Conservation (phyloP, 306 rosid species). For the Malus fusca region DNA sequence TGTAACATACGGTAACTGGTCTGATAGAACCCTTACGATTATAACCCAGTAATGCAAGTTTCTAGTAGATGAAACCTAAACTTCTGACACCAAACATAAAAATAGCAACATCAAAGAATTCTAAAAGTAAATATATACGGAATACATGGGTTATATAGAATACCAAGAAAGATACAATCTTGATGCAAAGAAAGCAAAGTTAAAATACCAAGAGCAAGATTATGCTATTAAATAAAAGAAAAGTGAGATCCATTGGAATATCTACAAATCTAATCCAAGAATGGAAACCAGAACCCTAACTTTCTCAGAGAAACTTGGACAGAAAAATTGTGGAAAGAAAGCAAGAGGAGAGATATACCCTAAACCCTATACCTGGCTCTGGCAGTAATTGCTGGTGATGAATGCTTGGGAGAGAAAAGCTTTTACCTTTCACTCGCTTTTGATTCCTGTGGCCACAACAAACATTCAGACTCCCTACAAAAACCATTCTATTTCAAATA, state of each 20-base stretch:
- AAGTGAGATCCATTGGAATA: no score
- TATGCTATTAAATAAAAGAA: neutral
- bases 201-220: neutral
- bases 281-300: neutral
- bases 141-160: neutral
- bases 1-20: neutral
- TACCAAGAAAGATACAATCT: neutral
- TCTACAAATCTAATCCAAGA: no score
- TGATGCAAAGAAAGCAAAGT: no score
- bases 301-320: neutral
- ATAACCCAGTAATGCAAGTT: neutral
- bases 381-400: no score
- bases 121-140: neutral
- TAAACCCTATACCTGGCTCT: no score
- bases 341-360: neutral
- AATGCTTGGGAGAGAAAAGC: no score
- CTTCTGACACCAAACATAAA: no score
- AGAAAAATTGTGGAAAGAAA: neutral
- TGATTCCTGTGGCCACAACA: neutral
- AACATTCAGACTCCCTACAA: slow-evolving; percentile 3
- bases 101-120: neutral
- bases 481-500: no score
- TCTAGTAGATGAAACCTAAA: no score
- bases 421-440: no score
- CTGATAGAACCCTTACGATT: neutral